Conservation (phyloP, 2,329 filamentous ascomycete genomes). For the Colletotrichum phormii region DNA sequence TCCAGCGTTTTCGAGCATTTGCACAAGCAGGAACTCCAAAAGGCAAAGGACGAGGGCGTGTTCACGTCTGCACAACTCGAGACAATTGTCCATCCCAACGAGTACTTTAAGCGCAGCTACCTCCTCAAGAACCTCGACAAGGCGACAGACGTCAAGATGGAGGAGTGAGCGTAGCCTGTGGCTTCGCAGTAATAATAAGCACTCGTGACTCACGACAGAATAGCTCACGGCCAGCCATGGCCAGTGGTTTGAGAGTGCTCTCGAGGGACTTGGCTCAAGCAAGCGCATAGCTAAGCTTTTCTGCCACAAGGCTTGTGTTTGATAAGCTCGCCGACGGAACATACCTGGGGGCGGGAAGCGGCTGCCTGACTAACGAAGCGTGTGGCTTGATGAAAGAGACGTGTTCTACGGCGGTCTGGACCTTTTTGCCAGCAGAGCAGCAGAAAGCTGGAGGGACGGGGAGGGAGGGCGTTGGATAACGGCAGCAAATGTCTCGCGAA, state of each 20-base stretch:
- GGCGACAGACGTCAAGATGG: constrained; percentile 67
- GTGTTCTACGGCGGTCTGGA: constrained; percentile 30
- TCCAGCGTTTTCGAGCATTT: constrained; percentile 85
- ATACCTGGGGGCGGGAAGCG: neutral
- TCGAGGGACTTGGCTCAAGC: neutral
- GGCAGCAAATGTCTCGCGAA: neutral
- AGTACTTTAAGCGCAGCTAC: constrained; percentile 97
- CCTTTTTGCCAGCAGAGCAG: neutral
- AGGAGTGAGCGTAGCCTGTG: constrained; percentile 51
- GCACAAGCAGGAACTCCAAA: constrained; percentile 83
- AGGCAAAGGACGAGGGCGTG: constrained; percentile 78
- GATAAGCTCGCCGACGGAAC: constrained; percentile 2
- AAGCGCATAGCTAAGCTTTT: constrained; percentile 8
- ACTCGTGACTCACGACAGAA: neutral
- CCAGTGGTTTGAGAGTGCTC: neutral
- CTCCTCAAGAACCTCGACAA: constrained; percentile 82
- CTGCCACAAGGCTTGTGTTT: neutral
- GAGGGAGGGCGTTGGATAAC: constrained; percentile 16
- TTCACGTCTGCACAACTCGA: constrained; percentile 84
- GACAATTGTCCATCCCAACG: constrained; percentile 97
- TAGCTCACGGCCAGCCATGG: neutral
- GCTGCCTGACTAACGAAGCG: constrained; percentile 24
- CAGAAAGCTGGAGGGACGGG: neutral
- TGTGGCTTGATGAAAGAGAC: constrained; percentile 21
- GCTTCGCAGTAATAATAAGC: neutral